Conservation (phyloP, 176 grass and related monocot genomes). For the Bonia amplexicaulis region DNA sequence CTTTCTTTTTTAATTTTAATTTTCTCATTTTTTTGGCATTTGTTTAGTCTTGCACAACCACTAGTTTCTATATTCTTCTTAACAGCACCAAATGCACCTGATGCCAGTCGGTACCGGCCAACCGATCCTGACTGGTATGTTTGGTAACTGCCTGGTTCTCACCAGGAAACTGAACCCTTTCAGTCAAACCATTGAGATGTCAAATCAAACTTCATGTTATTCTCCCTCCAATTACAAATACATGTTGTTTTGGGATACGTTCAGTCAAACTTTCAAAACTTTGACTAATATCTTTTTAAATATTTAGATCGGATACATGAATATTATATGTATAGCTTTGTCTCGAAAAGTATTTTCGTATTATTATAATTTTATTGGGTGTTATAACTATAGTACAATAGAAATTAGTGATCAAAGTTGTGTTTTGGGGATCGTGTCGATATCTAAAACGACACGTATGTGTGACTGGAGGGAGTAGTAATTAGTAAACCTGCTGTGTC, state of each 20-base stretch:
- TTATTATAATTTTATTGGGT: too few species aligned
- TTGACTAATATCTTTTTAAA: too few species aligned
- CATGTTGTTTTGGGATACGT: too few species aligned
- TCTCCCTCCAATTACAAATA: too few species aligned
- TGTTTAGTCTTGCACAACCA: neutral
- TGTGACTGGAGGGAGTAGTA: neutral
- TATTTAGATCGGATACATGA: too few species aligned
- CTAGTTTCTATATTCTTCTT: neutral
- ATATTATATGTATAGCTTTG: too few species aligned
- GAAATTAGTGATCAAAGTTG: too few species aligned
- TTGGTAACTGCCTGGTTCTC: neutral
- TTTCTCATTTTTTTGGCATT: neutral
- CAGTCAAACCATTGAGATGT: neutral
- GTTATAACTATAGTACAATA: too few species aligned
- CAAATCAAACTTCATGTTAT: conserved; percentile 1
- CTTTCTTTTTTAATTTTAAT: neutral
- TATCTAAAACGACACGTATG: too few species aligned
- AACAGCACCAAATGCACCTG: conserved; percentile 4
- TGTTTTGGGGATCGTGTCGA: too few species aligned
- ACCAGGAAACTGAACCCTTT: neutral
- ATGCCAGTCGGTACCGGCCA: neutral
- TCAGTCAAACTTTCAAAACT: too few species aligned
- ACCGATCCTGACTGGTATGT: neutral
- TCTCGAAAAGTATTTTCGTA: too few species aligned
- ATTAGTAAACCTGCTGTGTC: neutral